Evolutionary conservation across 305 asterid genomes (phyloP), one percentile per base, ranked within the genome.

Genomic region (Fraxinus sp.): DNA sequence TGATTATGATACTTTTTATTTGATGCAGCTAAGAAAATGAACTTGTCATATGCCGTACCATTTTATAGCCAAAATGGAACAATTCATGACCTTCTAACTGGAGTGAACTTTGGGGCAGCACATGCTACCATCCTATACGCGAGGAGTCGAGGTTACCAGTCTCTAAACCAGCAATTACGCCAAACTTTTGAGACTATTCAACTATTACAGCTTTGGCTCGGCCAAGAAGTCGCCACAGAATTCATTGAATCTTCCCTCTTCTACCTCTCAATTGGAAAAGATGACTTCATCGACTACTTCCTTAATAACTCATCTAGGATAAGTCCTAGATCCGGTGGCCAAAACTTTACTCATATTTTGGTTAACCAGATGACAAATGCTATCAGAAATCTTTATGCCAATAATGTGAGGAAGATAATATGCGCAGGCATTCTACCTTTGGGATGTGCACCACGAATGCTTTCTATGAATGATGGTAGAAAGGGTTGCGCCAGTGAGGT

Each of bases 191-290:
- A 91, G 75, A 89, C 90, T 0, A 81, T 91, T 22, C 96, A 92
- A 84, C 79, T 92, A 24, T 59, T 92, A 43, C 92, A 90, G 85
- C 93, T 92, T 22, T 89, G 86, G 66, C 96, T 92, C 7, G 93
- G 93, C 30, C 85, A 89, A 81, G 87, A 87, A 3, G 59, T 49
- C 3, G 88, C 92, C 4, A 80, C 81, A 41, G 35, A 57, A 24
- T 90, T 89, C 87, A 78, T 92, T 82, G 26, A 82, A 75, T 89
- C 94, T 10, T 89, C 96, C 79, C 39, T 92, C 24, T 92, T 92
- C 90, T 92, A 86, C 90, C 90, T 90, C 83, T 90, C 94, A 0
- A 87, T 92, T 7, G 96, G 96, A 6, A 91, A 92, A 84, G 94
- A 92, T 4, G 96, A 92, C 83, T 85, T 87, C 83, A 83, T 87